Evolutionary conservation across 306 rosid genomes (phyloP).

Genomic region (Citrullus amarus): DNA sequence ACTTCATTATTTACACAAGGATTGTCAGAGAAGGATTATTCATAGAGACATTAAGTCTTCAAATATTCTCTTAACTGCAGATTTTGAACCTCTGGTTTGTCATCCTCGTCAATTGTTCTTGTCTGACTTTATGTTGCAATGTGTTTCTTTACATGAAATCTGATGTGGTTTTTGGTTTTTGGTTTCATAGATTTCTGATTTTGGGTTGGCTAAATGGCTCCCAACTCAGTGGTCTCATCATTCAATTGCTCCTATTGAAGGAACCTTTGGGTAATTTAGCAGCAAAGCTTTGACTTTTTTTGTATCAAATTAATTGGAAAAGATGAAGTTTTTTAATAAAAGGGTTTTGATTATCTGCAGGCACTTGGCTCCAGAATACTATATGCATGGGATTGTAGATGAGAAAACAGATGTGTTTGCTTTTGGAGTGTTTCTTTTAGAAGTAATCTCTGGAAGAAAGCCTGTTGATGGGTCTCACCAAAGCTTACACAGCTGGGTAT

Average conservation of each 20-base stretch:
- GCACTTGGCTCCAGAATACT: conserved; percentile 94
- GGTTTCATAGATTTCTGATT: conserved; percentile 68
- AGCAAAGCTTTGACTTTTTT: not conserved
- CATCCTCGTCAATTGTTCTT: not conserved
- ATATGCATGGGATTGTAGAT: conserved; percentile 91
- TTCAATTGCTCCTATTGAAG: conserved; percentile 95
- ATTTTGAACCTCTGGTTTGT: conserved; percentile 72
- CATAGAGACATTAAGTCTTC: conserved; percentile 82
- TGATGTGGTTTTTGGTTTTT: not conserved
- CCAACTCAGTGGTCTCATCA: conserved; percentile 97
- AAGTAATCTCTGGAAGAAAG: conserved; percentile 76
- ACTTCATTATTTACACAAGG: conserved; percentile 76
- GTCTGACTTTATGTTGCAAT: not conserved
- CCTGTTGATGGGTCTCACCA: conserved; percentile 89
- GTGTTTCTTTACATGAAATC: not conserved
- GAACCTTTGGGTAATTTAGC: conserved; percentile 51
- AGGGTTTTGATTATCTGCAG: conserved; percentile 21
- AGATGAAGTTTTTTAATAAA: not conserved
- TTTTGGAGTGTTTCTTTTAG: conserved; percentile 79
- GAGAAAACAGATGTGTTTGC: conserved; percentile 99
- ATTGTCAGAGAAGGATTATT: conserved; percentile 88
- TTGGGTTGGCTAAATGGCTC: conserved; percentile 98
- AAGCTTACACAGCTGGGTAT: conserved; percentile 89
- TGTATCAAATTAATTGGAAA: not conserved
- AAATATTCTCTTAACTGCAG: conserved; percentile 51